These are phyloP conservation scores for Suhomyces wounanorum DNA, from an alignment of 1,139 yeast genomes.

Conservation along the genomic window DNA sequence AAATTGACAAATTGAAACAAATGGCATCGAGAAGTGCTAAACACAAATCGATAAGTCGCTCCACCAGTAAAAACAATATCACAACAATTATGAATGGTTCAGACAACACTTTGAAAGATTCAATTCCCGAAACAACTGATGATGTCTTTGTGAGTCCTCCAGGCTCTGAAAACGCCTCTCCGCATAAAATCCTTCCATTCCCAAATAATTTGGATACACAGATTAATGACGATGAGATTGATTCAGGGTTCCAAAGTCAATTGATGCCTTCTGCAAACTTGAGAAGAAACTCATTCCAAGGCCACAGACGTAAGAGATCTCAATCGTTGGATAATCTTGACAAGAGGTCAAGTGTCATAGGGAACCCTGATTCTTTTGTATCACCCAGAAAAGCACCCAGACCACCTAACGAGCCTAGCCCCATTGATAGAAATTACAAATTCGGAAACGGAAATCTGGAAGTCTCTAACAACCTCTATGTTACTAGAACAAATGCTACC, in stretches of 20 bases:
- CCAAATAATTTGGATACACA: constrained; percentile 13
- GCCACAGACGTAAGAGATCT: constrained; percentile 49
- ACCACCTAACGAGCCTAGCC: constrained; percentile 52
- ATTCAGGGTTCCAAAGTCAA: constrained; percentile 10
- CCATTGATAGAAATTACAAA: constrained; percentile 25
- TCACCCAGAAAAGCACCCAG: constrained; percentile 69
- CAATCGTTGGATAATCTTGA: constrained; percentile 53
- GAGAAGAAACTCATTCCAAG: constrained; percentile 16
- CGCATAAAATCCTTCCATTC: constrained; percentile 3
- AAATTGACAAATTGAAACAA: constrained; percentile 69
- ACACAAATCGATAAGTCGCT: constrained; percentile 17
- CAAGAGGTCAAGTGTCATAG: constrained; percentile 16
- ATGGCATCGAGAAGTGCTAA: constrained; percentile 21
- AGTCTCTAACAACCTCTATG: constrained; percentile 21
- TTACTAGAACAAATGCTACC: constrained; percentile 30
- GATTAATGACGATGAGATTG: constrained; percentile 2
- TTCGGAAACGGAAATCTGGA: constrained; percentile 27
- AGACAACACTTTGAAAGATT: constrained; percentile 10
- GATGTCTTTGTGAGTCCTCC: constrained; percentile 15
- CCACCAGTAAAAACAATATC: constrained; percentile 10
- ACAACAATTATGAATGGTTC: background rate
- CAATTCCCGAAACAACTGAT: constrained; percentile 8
- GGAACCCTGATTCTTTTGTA: constrained; percentile 32
- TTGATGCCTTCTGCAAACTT: constrained; percentile 23
- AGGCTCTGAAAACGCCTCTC: constrained; percentile 5